Conservation (phyloP, 2,329 filamentous ascomycete genomes). For the Arthrinium puccinioides region DNA sequence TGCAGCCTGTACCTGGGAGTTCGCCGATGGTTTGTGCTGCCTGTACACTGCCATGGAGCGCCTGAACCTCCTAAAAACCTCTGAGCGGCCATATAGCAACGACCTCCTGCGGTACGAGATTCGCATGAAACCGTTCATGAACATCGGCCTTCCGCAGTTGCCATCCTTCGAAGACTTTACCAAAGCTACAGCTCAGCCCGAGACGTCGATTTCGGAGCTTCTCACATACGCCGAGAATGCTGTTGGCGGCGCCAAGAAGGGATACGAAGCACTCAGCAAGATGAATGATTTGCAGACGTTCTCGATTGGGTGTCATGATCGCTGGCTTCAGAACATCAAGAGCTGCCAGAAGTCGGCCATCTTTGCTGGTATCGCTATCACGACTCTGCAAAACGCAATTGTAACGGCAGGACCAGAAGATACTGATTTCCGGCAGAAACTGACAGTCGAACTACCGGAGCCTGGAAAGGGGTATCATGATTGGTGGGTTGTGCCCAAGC, state of each 20-base stretch:
- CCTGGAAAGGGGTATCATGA: conserved; percentile 51
- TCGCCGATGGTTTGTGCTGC: conserved; percentile 46
- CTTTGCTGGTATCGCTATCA: conserved; percentile 57
- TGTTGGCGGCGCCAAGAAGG: conserved; percentile 41
- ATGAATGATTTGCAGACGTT: conserved; percentile 46
- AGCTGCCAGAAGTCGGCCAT: conserved; percentile 64
- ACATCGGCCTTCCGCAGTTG: conserved; percentile 60
- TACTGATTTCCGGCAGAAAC: conserved; percentile 22
- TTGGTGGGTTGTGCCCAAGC: conserved; percentile 57
- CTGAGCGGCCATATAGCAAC: conserved; percentile 56
- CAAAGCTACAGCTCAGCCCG: conserved; percentile 31
- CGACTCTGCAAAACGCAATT: conserved; percentile 50
- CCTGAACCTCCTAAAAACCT: conserved; percentile 43
- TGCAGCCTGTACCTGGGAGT: conserved; percentile 53
- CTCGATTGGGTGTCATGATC: conserved; percentile 47
- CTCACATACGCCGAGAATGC: conserved; percentile 38
- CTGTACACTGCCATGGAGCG: conserved; percentile 63
- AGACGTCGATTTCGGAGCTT: conserved; percentile 30
- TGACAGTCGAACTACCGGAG: conserved; percentile 45
- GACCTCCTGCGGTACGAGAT: conserved; percentile 69
- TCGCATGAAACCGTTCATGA: conserved; percentile 77
- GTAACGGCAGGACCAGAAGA: conserved; percentile 13
- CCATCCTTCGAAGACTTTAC: conserved; percentile 57
- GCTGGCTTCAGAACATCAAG: conserved; percentile 55
- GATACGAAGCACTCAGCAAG: conserved; percentile 48